phyloP scores from a whole-genome alignment of 2,329 filamentous ascomycete genomes.

The Dothideomycetes sp. region DNA sequence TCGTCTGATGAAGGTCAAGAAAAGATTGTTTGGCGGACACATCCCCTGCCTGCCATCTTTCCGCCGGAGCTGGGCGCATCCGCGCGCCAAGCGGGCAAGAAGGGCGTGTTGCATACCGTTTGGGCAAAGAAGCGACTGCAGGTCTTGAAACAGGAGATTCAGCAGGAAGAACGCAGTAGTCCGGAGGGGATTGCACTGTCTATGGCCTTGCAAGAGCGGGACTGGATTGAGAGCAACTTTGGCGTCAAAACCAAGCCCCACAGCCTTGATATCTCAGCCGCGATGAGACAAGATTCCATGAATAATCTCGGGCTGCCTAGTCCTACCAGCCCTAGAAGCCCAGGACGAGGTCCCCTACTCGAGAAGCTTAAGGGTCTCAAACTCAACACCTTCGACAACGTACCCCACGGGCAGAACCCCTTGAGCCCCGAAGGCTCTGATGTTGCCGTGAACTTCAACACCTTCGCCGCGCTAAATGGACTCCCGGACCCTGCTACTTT shows the following conservation, averaged over 20 bases:
- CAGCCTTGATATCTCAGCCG: constrained; percentile 28
- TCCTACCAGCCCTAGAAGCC: constrained; percentile 51
- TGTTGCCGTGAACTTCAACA: constrained; percentile 50
- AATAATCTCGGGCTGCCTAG: constrained; percentile 33
- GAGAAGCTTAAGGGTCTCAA: constrained; percentile 75
- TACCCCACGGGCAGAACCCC: constrained; percentile 35
- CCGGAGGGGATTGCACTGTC: constrained; percentile 72
- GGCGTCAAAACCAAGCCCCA: constrained; percentile 44
- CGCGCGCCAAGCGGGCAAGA: constrained; percentile 57
- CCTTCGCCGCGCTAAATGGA: constrained; percentile 51
- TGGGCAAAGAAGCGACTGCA: constrained; percentile 79
- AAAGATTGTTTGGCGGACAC: constrained; percentile 51
- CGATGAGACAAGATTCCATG: constrained; percentile 17
- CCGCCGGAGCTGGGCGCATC: constrained; percentile 63
- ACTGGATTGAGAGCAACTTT: constrained; percentile 80
- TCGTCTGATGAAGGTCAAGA: constrained; percentile 26
- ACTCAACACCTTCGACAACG: constrained; percentile 54
- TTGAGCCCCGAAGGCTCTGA: constrained; percentile 56
- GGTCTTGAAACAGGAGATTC: constrained; percentile 68
- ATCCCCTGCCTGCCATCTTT: constrained; percentile 80
- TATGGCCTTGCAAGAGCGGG: constrained; percentile 74
- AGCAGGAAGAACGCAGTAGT: constrained; percentile 61
- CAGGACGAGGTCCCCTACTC: constrained; percentile 58
- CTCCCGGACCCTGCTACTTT: constrained; percentile 29
- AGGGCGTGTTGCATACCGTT: constrained; percentile 77